Base-by-base conservation (phyloP, 768 basidiomycete species). In the button mushroom (Agaricus bisporus) region DNA sequence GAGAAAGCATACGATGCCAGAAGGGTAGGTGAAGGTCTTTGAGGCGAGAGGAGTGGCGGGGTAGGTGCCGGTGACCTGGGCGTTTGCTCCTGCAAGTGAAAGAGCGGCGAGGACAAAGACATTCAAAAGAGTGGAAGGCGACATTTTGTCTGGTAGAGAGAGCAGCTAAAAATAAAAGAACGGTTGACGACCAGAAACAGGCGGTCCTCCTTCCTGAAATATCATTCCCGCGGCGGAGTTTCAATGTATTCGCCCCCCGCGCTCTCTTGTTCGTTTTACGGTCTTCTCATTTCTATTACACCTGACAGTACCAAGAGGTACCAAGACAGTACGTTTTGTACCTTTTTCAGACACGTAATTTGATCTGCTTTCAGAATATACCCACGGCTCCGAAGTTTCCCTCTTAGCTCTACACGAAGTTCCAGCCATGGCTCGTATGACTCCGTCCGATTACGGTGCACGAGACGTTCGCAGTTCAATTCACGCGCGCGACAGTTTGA, bases 11-110 rank as follows among this genome's bases (percentile, higher is more conserved):
- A 80, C 79, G 10, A 81, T 70, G 37, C 64, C 72, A 26, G 51
- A 59, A 0, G 78, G 79, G 47, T 76, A 77, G 0, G 68, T 56
- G 57, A 71, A 80, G 44, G 64, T 66, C 56, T 81, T 81, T 47
- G 63, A 66, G 18, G 73, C 75, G 35, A 81, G 69, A 1, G 80
- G 78, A 3, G 67, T 70, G 1, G 75, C 67, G 28, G 73, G 79
- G 59, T 69, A 77, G 7, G 74, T 71, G 32, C 46, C 64, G 14
- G 63, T 63, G 54, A 58, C 54, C 43, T 72, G 70, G n/a, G 68
- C 66, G 53, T 49, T 41, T 42, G 61, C 61, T 5, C 61, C 54
- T 22, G 48, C 54, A 18, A 71, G 48, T 18, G 69, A 59, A 43
- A 66, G 61, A 28, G 63, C 67, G 57, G 69, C 58, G 53, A 72